Conservation (phyloP, 768 basidiomycete genomes). For the Paxillus rubicundulus region DNA sequence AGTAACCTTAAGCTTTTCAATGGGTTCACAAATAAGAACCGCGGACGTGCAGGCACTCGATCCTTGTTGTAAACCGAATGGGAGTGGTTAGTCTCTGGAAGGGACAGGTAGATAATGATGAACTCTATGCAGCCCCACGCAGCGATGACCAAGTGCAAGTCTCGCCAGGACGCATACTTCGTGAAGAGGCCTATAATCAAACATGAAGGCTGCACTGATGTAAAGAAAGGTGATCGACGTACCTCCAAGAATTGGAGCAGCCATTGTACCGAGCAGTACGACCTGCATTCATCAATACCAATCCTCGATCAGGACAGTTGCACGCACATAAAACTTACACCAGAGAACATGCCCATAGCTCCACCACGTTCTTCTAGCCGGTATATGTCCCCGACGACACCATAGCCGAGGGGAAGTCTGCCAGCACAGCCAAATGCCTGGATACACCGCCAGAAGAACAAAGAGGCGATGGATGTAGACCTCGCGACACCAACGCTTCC, state of each 20-base stretch:
- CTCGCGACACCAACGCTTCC: conserved; percentile 57
- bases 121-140: conserved; percentile 38
- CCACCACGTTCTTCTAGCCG: conserved; percentile 53
- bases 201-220: background rate
- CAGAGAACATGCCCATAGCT: conserved; percentile 54
- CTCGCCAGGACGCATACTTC: conserved; percentile 58
- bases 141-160: conserved; percentile 46
- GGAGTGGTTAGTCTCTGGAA: conserved; percentile 59
- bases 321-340: conserved; percentile 26
- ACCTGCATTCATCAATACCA: conserved; percentile 23
- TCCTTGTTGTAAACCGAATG: no score
- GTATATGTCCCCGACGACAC: conserved; percentile 61
- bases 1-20: conserved; percentile 28
- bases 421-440: conserved; percentile 60
- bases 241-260: conserved; percentile 57
- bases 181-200: conserved; percentile 40
- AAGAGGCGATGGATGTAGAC: conserved; percentile 34
- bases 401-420: conserved; percentile 50
- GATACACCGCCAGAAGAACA: conserved; percentile 47
- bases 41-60: no score
- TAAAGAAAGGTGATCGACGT: background rate
- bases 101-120: conserved; percentile 36
- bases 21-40: conserved; percentile 25
- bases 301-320: background rate
- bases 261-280: conserved; percentile 49